Evolutionary conservation across 495 filamentous ascomycete genomes (phyloP), one percentile per base, ranked within the genome.

Genomic region (Hypoxylon subgilvum): DNA sequence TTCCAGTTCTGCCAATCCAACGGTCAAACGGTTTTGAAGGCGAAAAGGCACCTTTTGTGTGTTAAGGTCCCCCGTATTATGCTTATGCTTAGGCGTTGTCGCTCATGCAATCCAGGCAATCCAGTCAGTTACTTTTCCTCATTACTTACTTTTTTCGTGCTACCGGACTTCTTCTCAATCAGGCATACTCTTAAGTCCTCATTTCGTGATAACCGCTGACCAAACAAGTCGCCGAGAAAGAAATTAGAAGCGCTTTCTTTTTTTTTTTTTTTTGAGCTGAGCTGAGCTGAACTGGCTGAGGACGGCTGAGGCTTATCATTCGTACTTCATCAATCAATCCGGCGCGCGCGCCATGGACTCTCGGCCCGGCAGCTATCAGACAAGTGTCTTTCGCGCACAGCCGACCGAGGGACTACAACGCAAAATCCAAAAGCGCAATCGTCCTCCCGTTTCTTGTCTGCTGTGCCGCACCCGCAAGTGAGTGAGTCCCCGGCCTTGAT

Each of bases 391-490:
- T 58, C 66, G 69, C 34, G 69, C 69, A n/a, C 69, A 67, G 42
- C 66, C 66, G 27, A 61, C 57, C 31, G 67, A 70, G 40, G 67
- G 67, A 30, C 41, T 58, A 22, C 66, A 70, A 25, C 52, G 61
- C 21, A 66, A 69, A 49, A 66, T 65, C 17, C 63, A 68, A 23
- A 74, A 74, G 62, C 71, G 75, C 13, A 77, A 75, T 45, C 66
- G 74, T 31, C 68, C 66, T 22, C 69, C 74, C n/a, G 63, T 74
- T 4, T 74, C 73, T 10, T 78, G 73, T 52, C 66, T 71, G 14
- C 43, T 74, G 9, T 78, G 76, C 51, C 69, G 71, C n/a, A 66
- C 57, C 25, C 69, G 76, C 66, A 77, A 71, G 66, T 67, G 39
- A 73, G 71, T 73, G 34, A 46, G 12, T 42, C 39, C 31, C 32